Conservation (phyloP, 495 filamentous ascomycete genomes). For the Neurospora sp. region DNA sequence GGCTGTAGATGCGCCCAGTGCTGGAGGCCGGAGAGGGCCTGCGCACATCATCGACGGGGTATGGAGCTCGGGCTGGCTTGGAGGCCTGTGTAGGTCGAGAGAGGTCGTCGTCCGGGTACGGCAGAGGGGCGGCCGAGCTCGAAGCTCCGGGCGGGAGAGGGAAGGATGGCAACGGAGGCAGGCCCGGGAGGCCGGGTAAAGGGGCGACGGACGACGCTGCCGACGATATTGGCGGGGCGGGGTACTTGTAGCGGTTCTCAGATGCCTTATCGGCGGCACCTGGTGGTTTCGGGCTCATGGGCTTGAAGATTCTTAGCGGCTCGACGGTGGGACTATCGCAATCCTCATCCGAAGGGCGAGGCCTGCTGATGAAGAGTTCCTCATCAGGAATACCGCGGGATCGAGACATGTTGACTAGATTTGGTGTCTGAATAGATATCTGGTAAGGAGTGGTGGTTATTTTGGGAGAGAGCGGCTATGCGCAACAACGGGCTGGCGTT, state of each 20-base stretch:
- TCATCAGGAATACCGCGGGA: slow-evolving; percentile 50
- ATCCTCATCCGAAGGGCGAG: slow-evolving; percentile 34
- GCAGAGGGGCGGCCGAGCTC: slow-evolving; percentile 54
- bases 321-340: slow-evolving; percentile 65
- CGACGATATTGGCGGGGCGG: slow-evolving; percentile 36
- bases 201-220: slow-evolving; percentile 18
- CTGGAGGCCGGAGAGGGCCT: slow-evolving; percentile 20
- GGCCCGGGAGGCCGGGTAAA: slow-evolving; percentile 9
- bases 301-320: slow-evolving; percentile 78
- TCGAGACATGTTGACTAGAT: slow-evolving; percentile 28
- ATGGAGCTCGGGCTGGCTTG: slow-evolving; percentile 32
- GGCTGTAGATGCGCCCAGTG: slow-evolving; percentile 25
- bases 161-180: slow-evolving; percentile 37
- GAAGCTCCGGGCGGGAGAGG: slow-evolving; percentile 52
- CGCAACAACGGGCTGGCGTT: neutral
- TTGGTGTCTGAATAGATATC: slow-evolving; percentile 7
- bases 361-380: slow-evolving; percentile 66
- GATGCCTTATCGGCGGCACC: slow-evolving; percentile 23
- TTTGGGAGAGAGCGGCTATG: neutral
- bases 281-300: slow-evolving; percentile 39
- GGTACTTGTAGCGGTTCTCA: slow-evolving; percentile 29
- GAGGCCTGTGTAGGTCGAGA: slow-evolving; percentile 25
- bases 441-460: slow-evolving; percentile 1
- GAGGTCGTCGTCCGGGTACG: slow-evolving; percentile 67
- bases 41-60: slow-evolving; percentile 35